Evolutionary conservation across 2,329 filamentous ascomycete species (phyloP).

Genomic region (Chaetomium globosum): DNA sequence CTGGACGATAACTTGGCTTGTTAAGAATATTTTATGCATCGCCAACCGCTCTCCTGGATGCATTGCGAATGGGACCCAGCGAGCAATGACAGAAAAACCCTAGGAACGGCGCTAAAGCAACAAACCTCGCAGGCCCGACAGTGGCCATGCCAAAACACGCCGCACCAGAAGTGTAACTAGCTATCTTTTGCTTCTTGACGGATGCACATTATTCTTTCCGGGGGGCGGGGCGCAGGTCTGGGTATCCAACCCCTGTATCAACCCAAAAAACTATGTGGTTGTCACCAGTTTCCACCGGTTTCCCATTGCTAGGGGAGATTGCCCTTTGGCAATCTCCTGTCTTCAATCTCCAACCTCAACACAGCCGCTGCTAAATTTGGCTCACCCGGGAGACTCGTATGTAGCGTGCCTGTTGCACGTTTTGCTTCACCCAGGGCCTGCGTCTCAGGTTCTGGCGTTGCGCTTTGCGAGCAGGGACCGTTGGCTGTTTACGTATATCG

Average conservation of each 20-base stretch:
- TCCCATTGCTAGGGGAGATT: constrained; percentile 7
- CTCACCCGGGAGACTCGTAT: not conserved
- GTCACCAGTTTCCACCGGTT: constrained; percentile 19
- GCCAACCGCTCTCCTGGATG: not conserved
- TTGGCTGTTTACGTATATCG: constrained; percentile 25
- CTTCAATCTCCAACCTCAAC: not conserved
- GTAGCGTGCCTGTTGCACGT: constrained; percentile 6
- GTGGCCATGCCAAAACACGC: not conserved
- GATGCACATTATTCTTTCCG: not conserved
- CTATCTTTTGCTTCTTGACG: not conserved
- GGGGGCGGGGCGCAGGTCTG: constrained; percentile 5
- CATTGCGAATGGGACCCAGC: not conserved
- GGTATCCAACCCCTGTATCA: constrained; percentile 12
- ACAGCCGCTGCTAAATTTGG: constrained; percentile 17
- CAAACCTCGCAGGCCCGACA: not conserved
- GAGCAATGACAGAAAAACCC: not conserved
- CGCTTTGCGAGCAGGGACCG: constrained; percentile 8
- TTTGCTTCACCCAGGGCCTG: constrained; percentile 4
- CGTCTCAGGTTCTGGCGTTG: constrained; percentile 20
- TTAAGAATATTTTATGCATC: not conserved
- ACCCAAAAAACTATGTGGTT: not conserved
- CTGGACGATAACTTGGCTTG: not conserved
- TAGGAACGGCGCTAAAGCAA: not conserved
- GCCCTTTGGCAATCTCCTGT: not conserved
- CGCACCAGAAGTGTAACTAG: not conserved